Evolutionary conservation across 345 rosid species (phyloP).

Genomic region (Brassica nigra): DNA sequence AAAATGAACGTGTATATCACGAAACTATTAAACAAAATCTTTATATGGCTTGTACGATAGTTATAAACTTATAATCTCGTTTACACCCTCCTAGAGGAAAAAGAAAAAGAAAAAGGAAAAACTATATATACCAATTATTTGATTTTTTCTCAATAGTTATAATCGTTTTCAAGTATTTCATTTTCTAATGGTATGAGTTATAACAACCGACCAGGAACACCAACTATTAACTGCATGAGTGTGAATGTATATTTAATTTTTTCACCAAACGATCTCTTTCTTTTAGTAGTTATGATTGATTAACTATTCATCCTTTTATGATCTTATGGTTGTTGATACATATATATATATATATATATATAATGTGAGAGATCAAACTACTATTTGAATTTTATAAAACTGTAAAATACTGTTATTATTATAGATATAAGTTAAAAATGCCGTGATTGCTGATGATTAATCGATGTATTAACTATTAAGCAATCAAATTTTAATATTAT

Average conservation of each 20-base stretch:
- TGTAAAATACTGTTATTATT: neutral
- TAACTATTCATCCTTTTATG: neutral
- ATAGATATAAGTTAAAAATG: neutral
- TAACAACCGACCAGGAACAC: constrained; percentile 38
- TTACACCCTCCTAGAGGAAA: neutral
- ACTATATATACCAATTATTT: neutral
- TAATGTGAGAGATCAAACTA: neutral
- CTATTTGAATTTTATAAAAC: neutral
- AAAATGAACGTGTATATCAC: neutral
- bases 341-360: neutral
- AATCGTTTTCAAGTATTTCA: constrained; percentile 22
- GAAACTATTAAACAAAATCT: neutral
- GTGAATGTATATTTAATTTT: neutral
- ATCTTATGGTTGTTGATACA: neutral
- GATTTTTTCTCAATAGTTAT: neutral
- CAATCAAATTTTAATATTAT: neutral
- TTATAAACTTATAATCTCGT: neutral
- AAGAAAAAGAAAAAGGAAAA: neutral
- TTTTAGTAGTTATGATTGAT: neutral
- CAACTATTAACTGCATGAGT: constrained; percentile 28
- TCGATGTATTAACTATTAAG: constrained; percentile 8
- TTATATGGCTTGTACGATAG: neutral
- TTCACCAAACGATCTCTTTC: constrained; percentile 26
- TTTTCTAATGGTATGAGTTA: constrained; percentile 34
- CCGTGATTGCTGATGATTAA: neutral